Percentiles rank a stretch among this genome's conserved stretches.
Conservation (phyloP, 257 asterid species). For the Solanum raphanifolium region DNA sequence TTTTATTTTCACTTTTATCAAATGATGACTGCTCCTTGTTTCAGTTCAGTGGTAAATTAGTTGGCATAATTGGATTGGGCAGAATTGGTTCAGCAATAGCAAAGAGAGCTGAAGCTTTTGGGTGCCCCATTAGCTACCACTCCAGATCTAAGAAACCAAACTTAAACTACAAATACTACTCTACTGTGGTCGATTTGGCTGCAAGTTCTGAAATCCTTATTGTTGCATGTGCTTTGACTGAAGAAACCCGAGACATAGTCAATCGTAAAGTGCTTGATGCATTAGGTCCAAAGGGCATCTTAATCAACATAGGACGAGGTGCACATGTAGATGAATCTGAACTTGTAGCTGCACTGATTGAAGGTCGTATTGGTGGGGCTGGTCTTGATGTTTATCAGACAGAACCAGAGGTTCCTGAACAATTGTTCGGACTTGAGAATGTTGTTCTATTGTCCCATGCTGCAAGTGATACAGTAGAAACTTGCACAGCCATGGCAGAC, state of each 20-base stretch:
- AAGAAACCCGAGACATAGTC: constrained; percentile 50
- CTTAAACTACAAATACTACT: constrained; percentile 33
- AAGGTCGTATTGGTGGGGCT: constrained; percentile 79
- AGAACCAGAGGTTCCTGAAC: constrained; percentile 59
- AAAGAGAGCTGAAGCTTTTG: constrained; percentile 64
- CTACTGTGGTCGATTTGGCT: constrained; percentile 43
- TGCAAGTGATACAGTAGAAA: constrained; percentile 55
- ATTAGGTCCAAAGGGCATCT: constrained; percentile 59
- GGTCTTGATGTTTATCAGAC: constrained; percentile 80
- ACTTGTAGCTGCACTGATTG: constrained; percentile 48
- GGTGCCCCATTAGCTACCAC: constrained; percentile 53
- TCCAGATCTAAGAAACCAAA: constrained; percentile 56
- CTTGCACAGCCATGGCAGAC: constrained; percentile 61
- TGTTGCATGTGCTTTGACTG: constrained; percentile 52
- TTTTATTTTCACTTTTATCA: background rate
- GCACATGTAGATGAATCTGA: constrained; percentile 56
- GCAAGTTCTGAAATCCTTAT: constrained; percentile 43
- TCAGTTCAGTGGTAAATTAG: constrained; percentile 71
- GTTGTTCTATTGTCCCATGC: constrained; percentile 68
- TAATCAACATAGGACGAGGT: constrained; percentile 70
- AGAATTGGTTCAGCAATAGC: constrained; percentile 84
- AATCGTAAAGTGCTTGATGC: constrained; percentile 51
- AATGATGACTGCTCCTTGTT: constrained; percentile 1
- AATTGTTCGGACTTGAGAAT: constrained; percentile 37
- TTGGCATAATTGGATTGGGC: constrained; percentile 79